Evolutionary conservation across 2,329 filamentous ascomycete species (phyloP), one percentile per base, ranked within the genome.

Genomic region (Podosphaera fusca): DNA sequence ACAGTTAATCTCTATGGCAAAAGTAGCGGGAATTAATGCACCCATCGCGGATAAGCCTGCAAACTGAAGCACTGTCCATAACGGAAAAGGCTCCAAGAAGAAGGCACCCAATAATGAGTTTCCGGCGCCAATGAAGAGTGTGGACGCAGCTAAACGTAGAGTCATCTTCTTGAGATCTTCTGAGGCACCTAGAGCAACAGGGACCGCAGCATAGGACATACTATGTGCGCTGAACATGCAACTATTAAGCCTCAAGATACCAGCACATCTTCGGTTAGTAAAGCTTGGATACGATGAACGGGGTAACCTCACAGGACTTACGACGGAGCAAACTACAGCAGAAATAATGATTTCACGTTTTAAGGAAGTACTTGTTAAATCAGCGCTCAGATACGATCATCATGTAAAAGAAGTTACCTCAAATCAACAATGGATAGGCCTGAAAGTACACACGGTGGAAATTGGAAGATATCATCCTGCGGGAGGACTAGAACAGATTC

Each of bases 391-490:
- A 51, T 51, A 9, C 8, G 47, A 51, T 14, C 47, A 5, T 51
- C 29, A 51, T 51, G 30, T 51, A 33, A 51, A 51, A 31, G 47
- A 57, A 58, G 49, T 57, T 47, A 52, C 7, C n/a, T 2, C 50
- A 1, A 36, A 53, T 8, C 50, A 53, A n/a, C 31, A 53, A 12
- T 53, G 5, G 50, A 53, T 53, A 53, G 50, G 50, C 1, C 50
- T 53, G 33, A 53, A 53, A n/a, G 33, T 53, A 35, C 33, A 53
- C n/a, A 36, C 33, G 5, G 50, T 53, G 10, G 50, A 53, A 53
- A 35, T 53, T 1, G 50, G 50, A 14, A 2, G 33, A 35, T 53
- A 53, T 2, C 21, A 36, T n/a, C 50, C 33, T 9, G 31, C 10
- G 8, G 47, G 47, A 53, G 33, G 50, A n/a, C 50, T 53, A 1